phyloP scores from a whole-genome alignment of 2,329 filamentous ascomycete genomes.

The Monosporascus ibericus region DNA sequence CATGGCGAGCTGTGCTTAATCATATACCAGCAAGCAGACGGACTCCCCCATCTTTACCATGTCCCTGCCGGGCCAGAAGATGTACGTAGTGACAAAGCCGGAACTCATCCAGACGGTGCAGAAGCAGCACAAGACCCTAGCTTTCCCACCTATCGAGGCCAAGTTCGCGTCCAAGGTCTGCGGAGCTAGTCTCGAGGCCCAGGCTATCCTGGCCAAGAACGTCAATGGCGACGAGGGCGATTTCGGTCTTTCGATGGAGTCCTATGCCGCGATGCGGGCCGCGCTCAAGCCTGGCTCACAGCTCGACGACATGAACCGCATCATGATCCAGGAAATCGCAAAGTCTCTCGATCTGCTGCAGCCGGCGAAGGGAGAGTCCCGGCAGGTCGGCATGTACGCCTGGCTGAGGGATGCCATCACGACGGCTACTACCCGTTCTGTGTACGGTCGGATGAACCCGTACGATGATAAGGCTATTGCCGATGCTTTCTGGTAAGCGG shows the following conservation, averaged over 20 bases:
- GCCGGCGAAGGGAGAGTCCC: slow-evolving; percentile 4
- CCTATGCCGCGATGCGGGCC: slow-evolving; percentile 27
- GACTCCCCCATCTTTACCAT: slow-evolving; percentile 33
- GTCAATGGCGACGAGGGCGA: slow-evolving; percentile 30
- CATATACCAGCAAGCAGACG: slow-evolving; percentile 8
- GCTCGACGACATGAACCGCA: slow-evolving; percentile 29
- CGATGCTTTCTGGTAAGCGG: slow-evolving; percentile 29
- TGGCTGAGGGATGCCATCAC: slow-evolving; percentile 27
- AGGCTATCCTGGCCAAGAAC: slow-evolving; percentile 23
- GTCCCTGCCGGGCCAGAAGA: slow-evolving; percentile 31
- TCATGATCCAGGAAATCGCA: slow-evolving; percentile 26
- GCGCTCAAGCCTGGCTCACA: slow-evolving; percentile 24
- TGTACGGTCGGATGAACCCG: slow-evolving; percentile 36
- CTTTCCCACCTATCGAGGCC: slow-evolving; percentile 32
- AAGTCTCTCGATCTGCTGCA: slow-evolving; percentile 14
- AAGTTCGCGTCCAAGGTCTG: slow-evolving; percentile 25
- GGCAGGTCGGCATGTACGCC: slow-evolving; percentile 12
- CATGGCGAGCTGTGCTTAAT: neutral
- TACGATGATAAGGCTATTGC: slow-evolving; percentile 28
- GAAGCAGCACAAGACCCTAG: slow-evolving; percentile 28
- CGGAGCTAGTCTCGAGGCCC: slow-evolving; percentile 21
- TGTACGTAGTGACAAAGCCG: slow-evolving; percentile 34
- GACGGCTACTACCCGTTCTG: slow-evolving; percentile 29
- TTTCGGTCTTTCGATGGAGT: slow-evolving; percentile 26
- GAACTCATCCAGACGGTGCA: slow-evolving; percentile 32